phyloP scores from a whole-genome alignment of 805 yeast genomes.

The Saccharomycopsis sp. region DNA sequence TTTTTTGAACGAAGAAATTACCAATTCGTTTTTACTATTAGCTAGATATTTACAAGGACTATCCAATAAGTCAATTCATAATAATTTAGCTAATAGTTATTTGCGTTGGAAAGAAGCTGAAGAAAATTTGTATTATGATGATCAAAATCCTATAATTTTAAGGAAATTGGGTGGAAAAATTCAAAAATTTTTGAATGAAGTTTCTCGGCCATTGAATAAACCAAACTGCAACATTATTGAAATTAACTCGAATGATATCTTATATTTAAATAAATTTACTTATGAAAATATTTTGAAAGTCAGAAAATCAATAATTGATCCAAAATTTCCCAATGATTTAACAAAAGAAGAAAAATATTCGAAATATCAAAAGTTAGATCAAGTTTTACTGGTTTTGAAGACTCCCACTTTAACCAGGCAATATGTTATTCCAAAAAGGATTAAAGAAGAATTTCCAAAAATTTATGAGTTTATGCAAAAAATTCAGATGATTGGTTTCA shows the following conservation, averaged over 20 bases:
- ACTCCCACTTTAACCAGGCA: constrained; percentile 49
- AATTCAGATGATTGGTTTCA: constrained; percentile 39
- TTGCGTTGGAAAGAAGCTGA: constrained; percentile 35
- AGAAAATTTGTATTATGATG: constrained; percentile 27
- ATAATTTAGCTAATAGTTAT: constrained; percentile 51
- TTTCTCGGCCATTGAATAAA: constrained; percentile 1
- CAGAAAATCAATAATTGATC: constrained; percentile 1
- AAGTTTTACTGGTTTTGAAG: constrained; percentile 38
- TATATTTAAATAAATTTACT: constrained; percentile 3
- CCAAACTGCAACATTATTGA: neutral
- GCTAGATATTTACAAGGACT: constrained; percentile 32
- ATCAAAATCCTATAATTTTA: too few species aligned
- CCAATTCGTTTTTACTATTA: constrained; percentile 1
- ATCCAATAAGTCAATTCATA: constrained; percentile 67
- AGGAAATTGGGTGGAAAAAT: constrained; percentile 3
- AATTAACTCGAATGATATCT: neutral
- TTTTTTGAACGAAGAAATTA: neutral
- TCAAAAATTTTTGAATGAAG: neutral
- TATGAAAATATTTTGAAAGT: constrained; percentile 7
- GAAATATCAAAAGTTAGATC: constrained; percentile 4
- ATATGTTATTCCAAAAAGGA: constrained; percentile 43
- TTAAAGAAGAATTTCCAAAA: constrained; percentile 32
- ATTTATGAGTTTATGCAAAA: constrained; percentile 69
- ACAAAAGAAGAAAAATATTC: constrained; percentile 1
- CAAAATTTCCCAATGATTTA: neutral